Percentiles rank a stretch among this genome's conserved stretches.
These are phyloP conservation scores for Candida xiaguanensis DNA, from an alignment of 805 yeast genomes.

Conservation along the genomic window DNA sequence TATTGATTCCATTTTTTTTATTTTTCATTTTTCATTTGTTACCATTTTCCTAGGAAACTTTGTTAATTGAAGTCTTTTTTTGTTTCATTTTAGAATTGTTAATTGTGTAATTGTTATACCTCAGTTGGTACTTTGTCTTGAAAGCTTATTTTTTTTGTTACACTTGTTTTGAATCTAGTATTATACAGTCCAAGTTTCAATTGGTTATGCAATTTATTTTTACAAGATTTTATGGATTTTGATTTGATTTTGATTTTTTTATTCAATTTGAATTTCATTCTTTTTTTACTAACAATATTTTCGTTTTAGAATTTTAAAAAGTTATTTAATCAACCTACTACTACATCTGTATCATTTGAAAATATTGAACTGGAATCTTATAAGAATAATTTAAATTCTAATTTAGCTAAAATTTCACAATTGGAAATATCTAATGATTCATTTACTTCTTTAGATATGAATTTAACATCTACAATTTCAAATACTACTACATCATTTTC, in stretches of 20 bases:
- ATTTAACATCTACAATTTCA: neutral
- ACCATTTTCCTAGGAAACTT: too few relatives aligned
- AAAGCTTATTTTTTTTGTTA: too few relatives aligned
- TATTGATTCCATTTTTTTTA: too few relatives aligned
- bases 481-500: neutral
- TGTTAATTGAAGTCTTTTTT: too few relatives aligned
- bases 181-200: neutral
- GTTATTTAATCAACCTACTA: constrained; percentile 6
- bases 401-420: neutral
- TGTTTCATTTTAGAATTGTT: too few relatives aligned
- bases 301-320: constrained; percentile 9
- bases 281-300: constrained; percentile 2
- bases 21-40: too few relatives aligned
- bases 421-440: constrained; percentile 1
- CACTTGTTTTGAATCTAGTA: too few relatives aligned
- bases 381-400: neutral
- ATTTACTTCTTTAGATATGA: neutral
- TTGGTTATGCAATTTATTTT: neutral
- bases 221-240: neutral
- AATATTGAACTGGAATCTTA: constrained; percentile 5
- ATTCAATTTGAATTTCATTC: neutral
- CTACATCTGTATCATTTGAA: constrained; percentile 6
- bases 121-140: too few relatives aligned
- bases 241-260: neutral
- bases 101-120: too few relatives aligned